phyloP scores from a whole-genome alignment of 345 rosid genomes.

The Hibiscus mutabilis region DNA sequence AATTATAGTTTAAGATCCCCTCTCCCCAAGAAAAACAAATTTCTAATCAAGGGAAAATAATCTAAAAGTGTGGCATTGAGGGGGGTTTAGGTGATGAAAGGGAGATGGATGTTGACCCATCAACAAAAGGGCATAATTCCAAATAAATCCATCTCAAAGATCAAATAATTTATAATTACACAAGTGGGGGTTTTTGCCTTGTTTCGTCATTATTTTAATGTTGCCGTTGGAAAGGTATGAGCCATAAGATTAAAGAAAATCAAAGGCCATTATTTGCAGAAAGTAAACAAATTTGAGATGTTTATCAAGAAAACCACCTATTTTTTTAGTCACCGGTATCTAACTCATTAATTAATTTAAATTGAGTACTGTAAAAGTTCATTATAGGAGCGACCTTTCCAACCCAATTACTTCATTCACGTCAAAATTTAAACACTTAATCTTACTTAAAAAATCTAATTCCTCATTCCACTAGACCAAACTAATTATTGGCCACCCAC shows the following conservation, averaged over 20 bases:
- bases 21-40: constrained; percentile 12
- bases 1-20: neutral
- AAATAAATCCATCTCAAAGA: constrained; percentile 57
- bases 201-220: constrained; percentile 11
- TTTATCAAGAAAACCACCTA: constrained; percentile 2
- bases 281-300: constrained; percentile 8
- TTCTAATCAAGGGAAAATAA: constrained; percentile 61
- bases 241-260: constrained; percentile 15
- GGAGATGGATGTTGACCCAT: constrained; percentile 85
- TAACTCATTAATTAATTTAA: too few species aligned
- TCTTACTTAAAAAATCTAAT: too few species aligned
- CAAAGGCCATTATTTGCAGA: constrained; percentile 12
- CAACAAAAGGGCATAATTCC: constrained; percentile 86
- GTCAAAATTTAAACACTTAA: accelerated
- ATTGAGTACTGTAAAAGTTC: too few species aligned
- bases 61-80: constrained; percentile 71
- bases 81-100: constrained; percentile 85
- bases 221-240: constrained; percentile 26
- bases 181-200: constrained; percentile 44
- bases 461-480: too few species aligned
- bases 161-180: constrained; percentile 23
- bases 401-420: too few species aligned
- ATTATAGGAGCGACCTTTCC: too few species aligned
- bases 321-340: neutral
- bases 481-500: too few species aligned